Conservation (phyloP, 768 basidiomycete species). For the Termitomyces bulborhizus region DNA sequence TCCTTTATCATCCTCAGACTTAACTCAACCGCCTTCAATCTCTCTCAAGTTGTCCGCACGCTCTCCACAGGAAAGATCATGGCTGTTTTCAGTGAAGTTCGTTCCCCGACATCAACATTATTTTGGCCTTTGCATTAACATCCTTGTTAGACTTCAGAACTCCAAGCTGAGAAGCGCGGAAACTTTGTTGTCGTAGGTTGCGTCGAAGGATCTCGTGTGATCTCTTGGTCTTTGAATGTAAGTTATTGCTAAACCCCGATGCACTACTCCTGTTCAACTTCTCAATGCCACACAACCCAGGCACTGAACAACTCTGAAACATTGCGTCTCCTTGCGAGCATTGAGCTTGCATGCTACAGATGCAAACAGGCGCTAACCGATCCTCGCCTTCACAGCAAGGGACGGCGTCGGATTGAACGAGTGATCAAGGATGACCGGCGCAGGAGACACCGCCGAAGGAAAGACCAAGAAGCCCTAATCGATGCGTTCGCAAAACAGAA, state of each 20-base stretch:
- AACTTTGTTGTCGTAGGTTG: conserved; percentile 84
- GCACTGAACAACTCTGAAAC: conserved; percentile 82
- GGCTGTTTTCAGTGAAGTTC: conserved; percentile 64
- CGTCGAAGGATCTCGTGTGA: conserved; percentile 64
- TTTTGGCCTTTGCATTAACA: background rate
- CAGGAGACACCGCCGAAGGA: conserved; percentile 73
- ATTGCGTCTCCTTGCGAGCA: conserved; percentile 72
- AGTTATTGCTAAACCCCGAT: conserved; percentile 15
- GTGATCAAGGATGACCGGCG: conserved; percentile 84
- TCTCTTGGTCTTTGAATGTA: conserved; percentile 85
- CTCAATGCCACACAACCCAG: conserved; percentile 28
- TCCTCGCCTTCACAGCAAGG: conserved; percentile 58
- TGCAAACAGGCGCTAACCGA: conserved; percentile 65
- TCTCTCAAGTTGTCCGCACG: conserved; percentile 51
- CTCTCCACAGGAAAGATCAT: conserved; percentile 62
- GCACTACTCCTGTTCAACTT: conserved; percentile 1
- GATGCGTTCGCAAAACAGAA: conserved; percentile 67
- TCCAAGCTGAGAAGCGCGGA: conserved; percentile 83
- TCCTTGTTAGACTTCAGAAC: conserved; percentile 45
- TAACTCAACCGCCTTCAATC: conserved; percentile 3
- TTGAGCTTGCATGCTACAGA: conserved; percentile 79
- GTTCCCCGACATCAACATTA: conserved; percentile 11
- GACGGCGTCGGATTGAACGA: conserved; percentile 67
- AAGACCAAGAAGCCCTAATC: conserved; percentile 79
- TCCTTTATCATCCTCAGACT: background rate